Evolutionary conservation across 2,329 filamentous ascomycete species (phyloP).

Genomic region (Hypoxylon rubiginosum): DNA sequence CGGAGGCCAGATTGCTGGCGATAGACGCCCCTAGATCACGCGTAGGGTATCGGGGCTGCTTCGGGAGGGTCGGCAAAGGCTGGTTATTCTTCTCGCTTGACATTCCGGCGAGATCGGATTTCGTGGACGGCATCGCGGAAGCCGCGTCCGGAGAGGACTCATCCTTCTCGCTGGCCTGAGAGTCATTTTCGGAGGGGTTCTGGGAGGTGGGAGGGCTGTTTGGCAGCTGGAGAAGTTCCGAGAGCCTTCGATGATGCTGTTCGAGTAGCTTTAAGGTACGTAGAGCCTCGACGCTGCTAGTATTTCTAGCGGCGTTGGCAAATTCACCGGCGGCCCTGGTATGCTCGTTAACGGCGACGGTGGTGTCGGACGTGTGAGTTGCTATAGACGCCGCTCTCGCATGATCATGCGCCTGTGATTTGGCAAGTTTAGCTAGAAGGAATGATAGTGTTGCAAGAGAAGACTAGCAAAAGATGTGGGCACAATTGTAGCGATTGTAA

Average conservation of each 20-base stretch:
- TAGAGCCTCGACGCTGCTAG: constrained; percentile 77
- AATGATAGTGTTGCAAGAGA: constrained; percentile 17
- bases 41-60: constrained; percentile 66
- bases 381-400: constrained; percentile 86
- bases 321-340: constrained; percentile 90
- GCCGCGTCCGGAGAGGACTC: constrained; percentile 38
- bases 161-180: constrained; percentile 56
- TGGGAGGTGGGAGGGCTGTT: constrained; percentile 63
- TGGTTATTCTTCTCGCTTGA: constrained; percentile 47
- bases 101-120: constrained; percentile 37
- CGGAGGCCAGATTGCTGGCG: constrained; percentile 87
- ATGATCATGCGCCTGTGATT: constrained; percentile 83
- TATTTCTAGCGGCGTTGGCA: constrained; percentile 81
- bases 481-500: constrained; percentile 8
- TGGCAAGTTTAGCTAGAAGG: constrained; percentile 28
- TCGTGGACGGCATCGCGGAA: constrained; percentile 44
- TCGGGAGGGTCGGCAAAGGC: constrained; percentile 54
- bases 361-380: constrained; percentile 79
- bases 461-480: not conserved
- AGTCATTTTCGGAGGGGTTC: constrained; percentile 54
- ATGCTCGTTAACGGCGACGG: constrained; percentile 88
- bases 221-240: constrained; percentile 82
- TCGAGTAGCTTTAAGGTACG: constrained; percentile 88
- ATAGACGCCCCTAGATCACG: constrained; percentile 85
- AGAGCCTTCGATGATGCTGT: constrained; percentile 86